Base-by-base conservation (phyloP, 1,139 yeast species). In the Kodamaea derodonti region DNA sequence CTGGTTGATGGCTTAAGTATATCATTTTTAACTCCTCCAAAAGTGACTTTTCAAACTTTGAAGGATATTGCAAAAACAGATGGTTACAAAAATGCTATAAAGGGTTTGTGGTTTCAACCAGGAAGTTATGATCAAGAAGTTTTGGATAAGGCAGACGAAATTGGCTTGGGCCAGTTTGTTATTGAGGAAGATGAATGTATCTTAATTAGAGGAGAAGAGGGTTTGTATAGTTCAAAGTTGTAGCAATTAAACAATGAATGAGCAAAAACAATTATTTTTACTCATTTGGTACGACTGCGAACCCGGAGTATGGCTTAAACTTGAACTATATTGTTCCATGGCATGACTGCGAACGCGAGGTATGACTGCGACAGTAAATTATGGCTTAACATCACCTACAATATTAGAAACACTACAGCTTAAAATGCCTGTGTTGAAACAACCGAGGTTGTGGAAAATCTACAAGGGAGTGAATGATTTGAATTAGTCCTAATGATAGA, bases 31-130 rank as follows among this genome's bases (percentile, higher is more conserved):
- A 84, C 95, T 0, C 90, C 95, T 3, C 94, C 95, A 0, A 52
- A 53, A 0, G 70, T 81, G 10, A 76, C 87, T 2, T 56, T 59
- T 13, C 49, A 58, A 7, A 68, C 80, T 1, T 57, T 84, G 31
- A 54, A 65, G 30, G 70, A 69, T 30, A 62, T 72, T 14, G 52
- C 62, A 31, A 31, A 51, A 6, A 45, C 63, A 37, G 52, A 56
- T 1, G 59, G 63, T 2, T 61, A 56, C 47, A 43, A 54, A 34
- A 45, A 45, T 8, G 40, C 58, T 1, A 61, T 85, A 20, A 73
- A 72, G 45, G 80, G 82, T 1, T 61, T 84, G 20, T 85, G 95
- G 95, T 78, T 84, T 43, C 95, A 85, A 52, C 95, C 95, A 0
- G 95, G 95, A 0, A 72, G 86, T 24, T 83, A 73, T 44, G 79